Evolutionary conservation across 2,329 filamentous ascomycete genomes (phyloP).

Genomic region (Talaromyces sp.): DNA sequence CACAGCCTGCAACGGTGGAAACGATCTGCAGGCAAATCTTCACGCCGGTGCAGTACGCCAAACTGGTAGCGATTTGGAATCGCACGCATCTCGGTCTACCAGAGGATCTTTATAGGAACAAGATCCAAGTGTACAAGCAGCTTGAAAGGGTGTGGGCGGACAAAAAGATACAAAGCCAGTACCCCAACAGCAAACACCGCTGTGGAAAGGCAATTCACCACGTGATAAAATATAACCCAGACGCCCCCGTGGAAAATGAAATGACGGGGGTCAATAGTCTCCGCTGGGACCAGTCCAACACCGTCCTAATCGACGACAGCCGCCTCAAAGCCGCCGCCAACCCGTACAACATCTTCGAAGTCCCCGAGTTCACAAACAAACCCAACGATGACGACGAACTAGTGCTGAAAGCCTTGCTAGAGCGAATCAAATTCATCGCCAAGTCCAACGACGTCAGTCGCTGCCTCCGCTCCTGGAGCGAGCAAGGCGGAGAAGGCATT

Average conservation of each 20-base stretch:
- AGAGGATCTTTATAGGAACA: conserved; percentile 57
- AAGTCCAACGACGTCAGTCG: conserved; percentile 47
- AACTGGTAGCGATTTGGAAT: conserved; percentile 69
- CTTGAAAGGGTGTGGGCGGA: conserved; percentile 67
- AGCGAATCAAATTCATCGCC: conserved; percentile 50
- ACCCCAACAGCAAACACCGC: conserved; percentile 27
- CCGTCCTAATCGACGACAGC: conserved; percentile 84
- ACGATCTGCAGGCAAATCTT: conserved; percentile 58
- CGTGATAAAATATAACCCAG: neutral
- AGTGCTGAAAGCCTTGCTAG: conserved; percentile 48
- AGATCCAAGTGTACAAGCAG: conserved; percentile 87
- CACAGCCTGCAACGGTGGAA: conserved; percentile 66
- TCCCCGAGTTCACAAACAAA: conserved; percentile 67
- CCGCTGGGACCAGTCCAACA: conserved; percentile 77
- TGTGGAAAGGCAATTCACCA: neutral
- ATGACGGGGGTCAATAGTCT: conserved; percentile 29
- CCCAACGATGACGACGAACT: conserved; percentile 37
- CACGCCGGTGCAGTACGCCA: conserved; percentile 45
- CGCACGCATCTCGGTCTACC: conserved; percentile 71
- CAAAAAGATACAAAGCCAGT: conserved; percentile 38
- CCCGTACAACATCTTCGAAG: conserved; percentile 73
- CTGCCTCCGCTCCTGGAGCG: conserved; percentile 33
- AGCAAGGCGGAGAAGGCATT: conserved; percentile 7
- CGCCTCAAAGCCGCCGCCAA: conserved; percentile 74
- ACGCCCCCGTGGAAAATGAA: neutral